Percentiles rank a stretch among this genome's conserved stretches.
phyloP scores from a whole-genome alignment of 2,329 filamentous ascomycete species.

The Neonectria hederae region DNA sequence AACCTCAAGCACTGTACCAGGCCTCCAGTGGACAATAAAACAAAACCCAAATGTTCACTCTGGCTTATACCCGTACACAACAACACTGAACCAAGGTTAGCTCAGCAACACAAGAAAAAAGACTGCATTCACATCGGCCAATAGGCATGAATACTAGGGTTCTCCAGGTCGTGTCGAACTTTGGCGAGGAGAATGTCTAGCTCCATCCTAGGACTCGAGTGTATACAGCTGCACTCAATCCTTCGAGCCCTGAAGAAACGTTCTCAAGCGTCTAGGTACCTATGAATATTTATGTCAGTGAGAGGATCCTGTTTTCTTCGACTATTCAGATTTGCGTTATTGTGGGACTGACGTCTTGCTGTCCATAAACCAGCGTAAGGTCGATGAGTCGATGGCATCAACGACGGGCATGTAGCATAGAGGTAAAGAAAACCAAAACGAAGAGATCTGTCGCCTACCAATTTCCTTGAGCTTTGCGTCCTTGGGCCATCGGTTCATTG shows the following conservation, averaged over 20 bases:
- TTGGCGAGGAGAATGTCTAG: slow-evolving; percentile 37
- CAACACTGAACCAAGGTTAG: slow-evolving; percentile 3
- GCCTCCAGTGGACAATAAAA: not conserved
- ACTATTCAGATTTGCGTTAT: too few relatives aligned
- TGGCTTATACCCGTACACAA: slow-evolving; percentile 28
- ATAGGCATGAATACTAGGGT: slow-evolving; percentile 40
- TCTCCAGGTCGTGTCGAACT: slow-evolving; percentile 39
- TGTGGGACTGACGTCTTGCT: not conserved
- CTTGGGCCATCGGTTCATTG: slow-evolving; percentile 60
- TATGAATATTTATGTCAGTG: not conserved
- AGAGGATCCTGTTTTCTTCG: too few relatives aligned
- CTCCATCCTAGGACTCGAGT: slow-evolving; percentile 43
- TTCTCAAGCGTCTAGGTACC: slow-evolving; percentile 46
- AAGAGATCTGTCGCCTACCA: not conserved
- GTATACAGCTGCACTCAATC: slow-evolving; percentile 42
- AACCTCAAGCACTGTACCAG: too few relatives aligned
- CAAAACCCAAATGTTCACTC: not conserved
- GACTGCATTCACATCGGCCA: slow-evolving; percentile 38
- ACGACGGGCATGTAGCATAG: not conserved
- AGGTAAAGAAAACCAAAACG: not conserved
- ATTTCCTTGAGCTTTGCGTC: slow-evolving; percentile 60
- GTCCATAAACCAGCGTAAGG: too few relatives aligned
- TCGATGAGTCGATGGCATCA: not conserved
- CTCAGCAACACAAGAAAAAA: not conserved
- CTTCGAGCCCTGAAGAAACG: slow-evolving; percentile 37